Evolutionary conservation across 2,329 filamentous ascomycete species (phyloP), one percentile per base, ranked within the genome.

Genomic region (Stenocarpella maydis): DNA sequence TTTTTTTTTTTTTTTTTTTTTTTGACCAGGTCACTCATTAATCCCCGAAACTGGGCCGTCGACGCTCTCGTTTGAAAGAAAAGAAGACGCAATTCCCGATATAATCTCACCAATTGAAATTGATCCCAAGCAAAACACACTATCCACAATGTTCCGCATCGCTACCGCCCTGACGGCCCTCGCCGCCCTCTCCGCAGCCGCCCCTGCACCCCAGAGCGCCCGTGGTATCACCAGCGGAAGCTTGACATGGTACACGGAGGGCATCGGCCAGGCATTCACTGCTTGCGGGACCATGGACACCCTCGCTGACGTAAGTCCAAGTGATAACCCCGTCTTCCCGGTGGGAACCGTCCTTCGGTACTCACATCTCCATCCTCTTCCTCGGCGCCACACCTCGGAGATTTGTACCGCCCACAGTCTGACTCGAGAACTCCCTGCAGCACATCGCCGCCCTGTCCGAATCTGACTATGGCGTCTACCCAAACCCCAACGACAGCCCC

Each of bases 361-460:
- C 17, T 5, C 5, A 19, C 17, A 19, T 19, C 12, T 24, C 31
- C 52, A 17, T 24, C 9, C 12, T 3, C 17, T 41, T 2, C 24
- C 12, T 31, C 14, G 3, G 15, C 2, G 4, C 5, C 17, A 4
- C 14, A 24, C 19, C 14, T 47, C 7, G 21, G 5, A 45, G 34
- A 45, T n/a, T 8, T n/a, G 10, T 53, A 17, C 19, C 7, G 2
- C 6, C 12, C 43, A 47, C 43, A 19, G 14, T 14, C 58, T 63
- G n/a, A 63, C n/a, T 37, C 14, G 2, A 63, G 6, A 17, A 31
- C 2, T 31, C 1, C 7, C 41, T 47, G 19, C 26, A 69, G 67
- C 58, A 65, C 60, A 69, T 77, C 19, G 76, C 76, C 14, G 76
- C 76, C 10, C 71, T 77, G 41, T 73, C 74, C 3, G 39, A 71